Base-by-base conservation (phyloP, 495 filamentous ascomycete genomes). In the Amorphotheca resinae region DNA sequence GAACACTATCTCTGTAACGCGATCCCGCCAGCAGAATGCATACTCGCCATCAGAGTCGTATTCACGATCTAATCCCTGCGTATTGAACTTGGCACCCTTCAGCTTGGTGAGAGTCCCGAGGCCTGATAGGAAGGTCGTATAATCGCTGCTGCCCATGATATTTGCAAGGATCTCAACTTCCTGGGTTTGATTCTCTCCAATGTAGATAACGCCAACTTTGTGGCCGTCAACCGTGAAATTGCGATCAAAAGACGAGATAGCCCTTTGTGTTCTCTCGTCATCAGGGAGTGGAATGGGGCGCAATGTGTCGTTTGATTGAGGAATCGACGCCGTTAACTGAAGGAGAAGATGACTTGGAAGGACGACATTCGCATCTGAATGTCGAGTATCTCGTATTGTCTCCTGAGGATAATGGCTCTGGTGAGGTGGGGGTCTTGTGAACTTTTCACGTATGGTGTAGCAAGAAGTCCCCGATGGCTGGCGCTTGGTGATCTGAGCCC, bases 1-100 rank as follows among this genome's bases (percentile, higher is more conserved):
- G 58, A 88, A 99, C 11, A 95, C 80, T 22, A 99, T 82, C 57
- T 96, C 91, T 0, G 87, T 91, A 41, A 95, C 86, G 12, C 87
- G 72, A 56, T 96, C 89, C 15, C 87, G 78, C 91, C 91, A 99
- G 51, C 84, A 87, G 54, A 82, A 87, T 2, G 87, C 81, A 57
- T 79, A 83, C 47, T 85, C 72, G 14, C 93, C 93, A 59, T 99
- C 93, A 0, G 65, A 67, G 50, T 91, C 76, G 37, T 72, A 66
- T 41, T 68, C 64, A 9, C 74, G 70, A 56, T 96, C 87, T n/a
- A 99, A 63, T 17, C 93, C 93, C 55, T 94, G 87, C 1, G 88
- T 87, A 53, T 96, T 96, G 68, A 94, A 89, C 20, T 74, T 78
- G 15, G 87, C 84, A 21, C 76, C 81, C 43, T 82, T 77, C 14